Base-by-base conservation (phyloP, 2,329 filamentous ascomycete species). In the Beauveria scarabaeidicola region DNA sequence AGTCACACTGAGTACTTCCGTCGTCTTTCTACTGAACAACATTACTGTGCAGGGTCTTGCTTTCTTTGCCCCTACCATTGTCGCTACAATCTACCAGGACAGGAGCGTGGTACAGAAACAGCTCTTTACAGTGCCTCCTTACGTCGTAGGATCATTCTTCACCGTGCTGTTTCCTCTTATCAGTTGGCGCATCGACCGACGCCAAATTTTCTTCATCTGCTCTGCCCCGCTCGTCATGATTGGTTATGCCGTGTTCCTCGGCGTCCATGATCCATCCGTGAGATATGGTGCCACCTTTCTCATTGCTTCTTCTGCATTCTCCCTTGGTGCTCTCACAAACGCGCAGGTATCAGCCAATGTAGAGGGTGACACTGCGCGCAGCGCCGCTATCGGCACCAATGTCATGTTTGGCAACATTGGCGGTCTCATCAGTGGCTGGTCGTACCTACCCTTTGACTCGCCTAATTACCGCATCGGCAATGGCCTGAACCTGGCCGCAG, bases 351-450 rank as follows among this genome's bases (percentile, higher is more conserved):
- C 85, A 0, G 87, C 86, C 7, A 90, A 90, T 64, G 86, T 90
- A 0, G 80, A 89, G 8, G 85, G 83, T 4, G 88, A 90, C 64
- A 88, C 87, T 0, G 84, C 87, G 0, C 79, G 87, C 15, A 83
- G 82, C 10, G 80, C 84, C 0, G 85, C 85, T 3, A 87, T 90
- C 48, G 86, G 82, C 11, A 81, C 80, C 0, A 84, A 83, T 52
- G 71, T 90, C 66, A 89, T 90, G 86, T 74, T 88, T 25, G 88
- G 87, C 29, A 90, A 89, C 58, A 68, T 90, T n/a, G 88, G 88
- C 2, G 88, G 87, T 0, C 69, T 90, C 38, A 78, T 88, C 61
- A 79, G 82, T 1, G 86, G 83, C 0, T 89, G 85, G 85, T 79
- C 77, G 1, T 89, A 86, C 71, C 66, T 89, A 17, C 79, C 81